Evolutionary conservation across 148 eudicot genomes (phyloP).

Genomic region (Camellia granthamiana): DNA sequence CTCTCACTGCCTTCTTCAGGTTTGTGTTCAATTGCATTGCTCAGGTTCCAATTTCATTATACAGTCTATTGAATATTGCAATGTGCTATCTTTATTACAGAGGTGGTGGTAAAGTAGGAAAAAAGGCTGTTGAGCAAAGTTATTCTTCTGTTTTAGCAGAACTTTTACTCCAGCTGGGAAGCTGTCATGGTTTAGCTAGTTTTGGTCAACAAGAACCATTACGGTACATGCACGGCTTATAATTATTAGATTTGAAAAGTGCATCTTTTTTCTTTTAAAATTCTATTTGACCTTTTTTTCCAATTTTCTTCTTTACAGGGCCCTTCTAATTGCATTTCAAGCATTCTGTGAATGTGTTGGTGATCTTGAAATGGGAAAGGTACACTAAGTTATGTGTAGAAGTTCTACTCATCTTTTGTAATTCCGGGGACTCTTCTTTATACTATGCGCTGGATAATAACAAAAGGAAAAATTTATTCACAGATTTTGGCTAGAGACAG

Average conservation of each 20-base stretch:
- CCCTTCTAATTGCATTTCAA: slow-evolving; percentile 81
- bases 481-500: slow-evolving; percentile 89
- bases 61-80: not conserved
- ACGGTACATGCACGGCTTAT: slow-evolving; percentile 40
- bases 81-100: slow-evolving; percentile 38
- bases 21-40: slow-evolving; percentile 23
- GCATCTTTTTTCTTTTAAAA: slow-evolving; percentile 3
- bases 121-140: slow-evolving; percentile 81
- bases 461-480: not conserved
- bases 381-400: slow-evolving; percentile 17
- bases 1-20: slow-evolving; percentile 96
- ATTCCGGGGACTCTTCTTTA: not conserved
- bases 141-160: slow-evolving; percentile 89
- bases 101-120: slow-evolving; percentile 95
- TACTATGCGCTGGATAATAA: not conserved
- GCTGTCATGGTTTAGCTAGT: slow-evolving; percentile 76
- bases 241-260: not conserved
- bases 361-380: slow-evolving; percentile 99
- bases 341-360: slow-evolving; percentile 99
- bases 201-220: slow-evolving; percentile 84
- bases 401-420: slow-evolving; percentile 2
- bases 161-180: slow-evolving; percentile 86
- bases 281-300: not conserved
- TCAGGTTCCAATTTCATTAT: not conserved
- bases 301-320: slow-evolving; percentile 43